Evolutionary conservation across 2,329 filamentous ascomycete genomes (phyloP).

Genomic region (Leptosphaerulina australis): DNA sequence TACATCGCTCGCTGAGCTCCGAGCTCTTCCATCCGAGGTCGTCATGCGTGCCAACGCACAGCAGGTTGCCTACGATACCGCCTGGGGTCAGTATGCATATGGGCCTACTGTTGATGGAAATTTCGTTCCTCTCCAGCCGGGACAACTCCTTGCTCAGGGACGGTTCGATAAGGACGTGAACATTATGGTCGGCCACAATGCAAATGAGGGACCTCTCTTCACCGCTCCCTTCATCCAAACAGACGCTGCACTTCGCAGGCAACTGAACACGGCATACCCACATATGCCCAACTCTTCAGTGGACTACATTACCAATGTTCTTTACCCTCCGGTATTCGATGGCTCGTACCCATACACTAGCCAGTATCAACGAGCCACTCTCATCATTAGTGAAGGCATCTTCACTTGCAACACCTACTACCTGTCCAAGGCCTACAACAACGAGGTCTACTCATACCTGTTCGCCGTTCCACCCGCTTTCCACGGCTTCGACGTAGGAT

Average conservation of each 20-base stretch:
- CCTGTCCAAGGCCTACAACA: slow-evolving; percentile 54
- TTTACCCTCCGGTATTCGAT: slow-evolving; percentile 60
- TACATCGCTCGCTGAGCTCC: slow-evolving; percentile 43
- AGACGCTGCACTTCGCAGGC: slow-evolving; percentile 34
- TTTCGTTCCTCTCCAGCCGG: slow-evolving; percentile 42
- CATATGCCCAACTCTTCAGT: slow-evolving; percentile 41
- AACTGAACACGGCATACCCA: slow-evolving; percentile 37
- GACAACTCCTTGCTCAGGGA: slow-evolving; percentile 45
- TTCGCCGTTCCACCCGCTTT: slow-evolving; percentile 60
- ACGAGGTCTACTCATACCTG: slow-evolving; percentile 58
- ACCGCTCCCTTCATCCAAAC: slow-evolving; percentile 48
- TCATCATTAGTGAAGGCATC: slow-evolving; percentile 52
- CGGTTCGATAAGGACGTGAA: slow-evolving; percentile 45
- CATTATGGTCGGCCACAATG: slow-evolving; percentile 52
- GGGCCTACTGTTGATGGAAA: slow-evolving; percentile 45
- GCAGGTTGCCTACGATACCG: slow-evolving; percentile 38
- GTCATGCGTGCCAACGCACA: slow-evolving; percentile 45
- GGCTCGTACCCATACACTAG: slow-evolving; percentile 56
- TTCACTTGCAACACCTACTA: slow-evolving; percentile 62
- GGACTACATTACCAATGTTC: slow-evolving; percentile 50
- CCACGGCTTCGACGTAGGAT: slow-evolving; percentile 60
- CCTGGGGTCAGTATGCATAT: slow-evolving; percentile 44
- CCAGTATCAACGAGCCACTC: slow-evolving; percentile 51
- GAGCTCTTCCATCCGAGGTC: slow-evolving; percentile 36
- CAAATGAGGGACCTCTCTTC: slow-evolving; percentile 54